These are phyloP conservation scores for Craterostigma plantagineum DNA, from an alignment of 257 asterid genomes.

Conservation along the genomic window DNA sequence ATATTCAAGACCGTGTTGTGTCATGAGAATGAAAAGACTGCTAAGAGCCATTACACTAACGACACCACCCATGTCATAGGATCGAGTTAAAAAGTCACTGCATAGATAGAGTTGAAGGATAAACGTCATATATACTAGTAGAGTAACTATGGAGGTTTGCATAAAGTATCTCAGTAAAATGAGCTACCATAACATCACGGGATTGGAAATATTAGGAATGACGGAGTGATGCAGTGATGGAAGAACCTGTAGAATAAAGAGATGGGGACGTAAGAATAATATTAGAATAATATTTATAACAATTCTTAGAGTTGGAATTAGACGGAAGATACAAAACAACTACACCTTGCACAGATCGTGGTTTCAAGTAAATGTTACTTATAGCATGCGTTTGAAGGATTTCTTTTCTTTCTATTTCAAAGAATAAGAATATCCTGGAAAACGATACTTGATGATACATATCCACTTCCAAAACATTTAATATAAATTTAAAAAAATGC, in stretches of 20 bases:
- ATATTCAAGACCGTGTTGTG: conserved; percentile 87
- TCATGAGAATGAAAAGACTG: conserved; percentile 78
- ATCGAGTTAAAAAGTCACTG: conserved; percentile 93
- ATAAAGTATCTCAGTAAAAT: not conserved
- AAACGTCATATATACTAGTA: not conserved
- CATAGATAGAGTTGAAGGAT: conserved; percentile 10
- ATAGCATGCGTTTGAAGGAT: too few species aligned
- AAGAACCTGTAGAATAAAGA: conserved; percentile 45
- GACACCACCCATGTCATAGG: conserved; percentile 92
- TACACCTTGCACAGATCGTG: too few species aligned
- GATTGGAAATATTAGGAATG: conserved; percentile 69
- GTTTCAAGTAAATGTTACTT: too few species aligned
- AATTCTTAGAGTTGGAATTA: too few species aligned
- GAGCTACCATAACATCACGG: conserved; percentile 77
- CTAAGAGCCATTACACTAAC: conserved; percentile 94
- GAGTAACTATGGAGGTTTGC: not conserved
- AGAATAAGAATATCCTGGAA: too few species aligned
- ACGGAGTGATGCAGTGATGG: conserved; percentile 57
- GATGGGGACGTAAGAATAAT: conserved; percentile 8
- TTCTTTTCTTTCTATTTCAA: too few species aligned
- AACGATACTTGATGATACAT: too few species aligned
- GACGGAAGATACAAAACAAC: too few species aligned
- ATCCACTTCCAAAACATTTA: too few species aligned
- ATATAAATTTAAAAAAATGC: too few species aligned
- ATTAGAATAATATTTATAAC: too few species aligned